Evolutionary conservation across 495 filamentous ascomycete species (phyloP).

Genomic region (Penicillium cinerascens): DNA sequence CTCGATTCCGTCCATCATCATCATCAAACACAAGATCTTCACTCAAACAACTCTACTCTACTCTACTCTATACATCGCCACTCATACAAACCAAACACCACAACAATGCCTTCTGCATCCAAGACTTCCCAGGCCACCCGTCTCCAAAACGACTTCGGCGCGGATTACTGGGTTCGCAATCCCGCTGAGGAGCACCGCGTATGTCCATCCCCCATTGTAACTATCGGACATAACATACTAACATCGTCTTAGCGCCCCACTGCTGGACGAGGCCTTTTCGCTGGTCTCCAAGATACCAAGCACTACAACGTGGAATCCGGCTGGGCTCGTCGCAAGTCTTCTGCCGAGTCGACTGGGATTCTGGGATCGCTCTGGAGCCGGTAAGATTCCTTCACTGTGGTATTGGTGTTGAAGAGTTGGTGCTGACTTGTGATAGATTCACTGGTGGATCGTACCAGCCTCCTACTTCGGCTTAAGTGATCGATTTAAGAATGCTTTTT

Average conservation of each 20-base stretch:
- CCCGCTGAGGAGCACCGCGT: constrained; percentile 20
- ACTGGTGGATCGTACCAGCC: constrained; percentile 12
- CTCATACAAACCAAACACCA: background rate
- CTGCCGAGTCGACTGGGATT: constrained; percentile 9
- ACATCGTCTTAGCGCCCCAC: constrained; percentile 27
- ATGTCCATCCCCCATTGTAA: constrained; percentile 1
- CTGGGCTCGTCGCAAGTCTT: constrained; percentile 33
- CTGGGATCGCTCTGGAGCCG: constrained; percentile 16
- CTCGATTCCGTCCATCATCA: background rate
- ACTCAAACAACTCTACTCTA: background rate
- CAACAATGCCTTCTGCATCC: constrained; percentile 4
- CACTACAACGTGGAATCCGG: constrained; percentile 43
- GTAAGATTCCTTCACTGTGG: background rate
- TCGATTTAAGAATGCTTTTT: too few species aligned
- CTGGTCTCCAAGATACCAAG: constrained; percentile 44
- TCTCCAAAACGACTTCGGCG: constrained; percentile 40
- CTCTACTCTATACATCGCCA: background rate
- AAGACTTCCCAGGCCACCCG: constrained; percentile 18
- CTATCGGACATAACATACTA: background rate
- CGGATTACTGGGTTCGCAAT: constrained; percentile 38
- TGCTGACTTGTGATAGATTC: constrained; percentile 8
- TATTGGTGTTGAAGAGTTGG: background rate
- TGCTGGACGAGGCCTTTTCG: constrained; percentile 42
- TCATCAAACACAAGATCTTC: background rate
- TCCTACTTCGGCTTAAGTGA: background rate